phyloP scores from a whole-genome alignment of 139 green algal genomes.

The Mesotaenium endlicherianum region DNA sequence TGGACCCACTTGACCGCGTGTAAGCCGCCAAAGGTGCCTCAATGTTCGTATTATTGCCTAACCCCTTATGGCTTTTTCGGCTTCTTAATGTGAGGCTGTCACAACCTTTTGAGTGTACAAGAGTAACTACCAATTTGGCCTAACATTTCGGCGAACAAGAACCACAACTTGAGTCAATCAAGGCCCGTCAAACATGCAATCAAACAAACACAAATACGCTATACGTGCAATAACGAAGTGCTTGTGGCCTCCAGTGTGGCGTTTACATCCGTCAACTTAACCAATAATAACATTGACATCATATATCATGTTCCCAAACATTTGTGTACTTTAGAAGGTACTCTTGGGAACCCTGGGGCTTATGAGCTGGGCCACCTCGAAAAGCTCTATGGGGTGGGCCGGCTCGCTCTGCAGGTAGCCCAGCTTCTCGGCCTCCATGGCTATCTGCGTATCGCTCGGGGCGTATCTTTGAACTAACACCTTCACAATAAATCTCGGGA shows the following conservation, averaged over 20 bases:
- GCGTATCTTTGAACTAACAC: not conserved
- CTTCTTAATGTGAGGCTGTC: too few species aligned
- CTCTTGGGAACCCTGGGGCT: not conserved
- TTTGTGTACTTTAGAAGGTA: not conserved
- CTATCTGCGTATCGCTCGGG: slow-evolving; percentile 28
- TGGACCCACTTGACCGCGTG: too few species aligned
- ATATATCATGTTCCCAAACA: not conserved
- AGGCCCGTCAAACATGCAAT: too few species aligned
- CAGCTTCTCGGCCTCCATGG: slow-evolving; percentile 8
- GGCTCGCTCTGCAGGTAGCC: not conserved
- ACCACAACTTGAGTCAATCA: too few species aligned
- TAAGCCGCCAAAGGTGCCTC: too few species aligned
- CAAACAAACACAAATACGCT: too few species aligned
- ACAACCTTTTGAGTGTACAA: too few species aligned
- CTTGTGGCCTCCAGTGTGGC: not conserved
- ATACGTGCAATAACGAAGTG: too few species aligned
- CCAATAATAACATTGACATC: not conserved
- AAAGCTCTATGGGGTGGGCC: not conserved
- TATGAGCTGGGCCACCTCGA: not conserved
- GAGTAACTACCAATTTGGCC: too few species aligned
- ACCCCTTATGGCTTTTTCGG: too few species aligned
- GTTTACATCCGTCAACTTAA: not conserved
- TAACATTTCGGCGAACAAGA: too few species aligned
- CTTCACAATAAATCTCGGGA: slow-evolving; percentile 48
- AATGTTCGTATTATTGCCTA: too few species aligned